Evolutionary conservation across 495 filamentous ascomycete genomes (phyloP), one percentile per base, ranked within the genome.

Genomic region (Neurospora sp.): DNA sequence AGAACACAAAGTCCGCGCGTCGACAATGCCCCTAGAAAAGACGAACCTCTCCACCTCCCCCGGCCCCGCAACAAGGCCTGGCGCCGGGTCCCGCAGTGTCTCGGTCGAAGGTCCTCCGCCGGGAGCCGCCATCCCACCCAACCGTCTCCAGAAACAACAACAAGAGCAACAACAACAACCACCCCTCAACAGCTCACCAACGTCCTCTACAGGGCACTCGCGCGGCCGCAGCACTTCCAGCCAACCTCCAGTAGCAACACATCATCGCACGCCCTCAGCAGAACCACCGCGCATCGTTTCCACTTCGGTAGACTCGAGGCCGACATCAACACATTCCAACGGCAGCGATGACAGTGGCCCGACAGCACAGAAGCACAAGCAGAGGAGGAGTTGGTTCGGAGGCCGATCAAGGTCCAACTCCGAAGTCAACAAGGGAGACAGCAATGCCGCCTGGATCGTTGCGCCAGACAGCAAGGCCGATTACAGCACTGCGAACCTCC

Each of bases 361-460:
- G 3, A 70, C 42, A 73, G 77, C 10, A 72, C 70, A 71, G 16
- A 80, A 80, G 69, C 73, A 74, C 14, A 81, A 80, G 68, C 35
- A 77, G 42, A 78, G 82, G 68, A 81, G 73, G 75, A 85, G 81
- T 70, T 85, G 83, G 83, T 79, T 86, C 0, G 83, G 83, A 27
- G 80, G 76, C 10, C 75, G 84, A 41, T 86, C 85, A 4, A 78
- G 84, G 71, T 83, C 84, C 8, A 81, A 80, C 20, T 86, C 85
- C 10, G 47, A 73, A 14, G 79, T 70, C 53, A 74, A 47, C 41
- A 75, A 71, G 73, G 76, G 68, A 22, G 76, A 53, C 31, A 70
- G 53, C 27, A 79, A 83, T 20, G 81, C 81, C 22, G 90, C 91
- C 38, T 93, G 91, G 92, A 85, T 90, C 70, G 84, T 89, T 18